Base-by-base conservation (phyloP, 225 moss, liverwort and hornwort genomes). In the Takakia lepidozioides region DNA sequence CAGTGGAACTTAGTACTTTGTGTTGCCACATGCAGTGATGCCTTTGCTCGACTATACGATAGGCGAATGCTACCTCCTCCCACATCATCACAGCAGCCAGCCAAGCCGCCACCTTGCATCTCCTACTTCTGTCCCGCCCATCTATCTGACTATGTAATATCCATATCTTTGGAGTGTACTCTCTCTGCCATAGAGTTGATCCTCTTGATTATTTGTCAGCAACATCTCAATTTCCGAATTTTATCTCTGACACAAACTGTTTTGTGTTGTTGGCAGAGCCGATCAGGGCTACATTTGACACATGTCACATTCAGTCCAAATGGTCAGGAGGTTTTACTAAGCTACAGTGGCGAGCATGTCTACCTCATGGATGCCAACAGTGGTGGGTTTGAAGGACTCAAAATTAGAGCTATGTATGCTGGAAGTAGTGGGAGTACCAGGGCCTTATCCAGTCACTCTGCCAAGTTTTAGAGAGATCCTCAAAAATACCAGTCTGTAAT, bases 81-180 rank as follows among this genome's bases (percentile, higher is more conserved):
- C 42, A 87, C 75, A 68, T 87, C 98, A 67, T 70, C 69, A 19
- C 73, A 80, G 73, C 85, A 87, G 73, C 63, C 65, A 40, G 68
- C 75, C 29, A 87, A 72, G 63, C 75, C 91, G 43, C 87, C 87
- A 27, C 66, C 87, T 54, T 87, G 87, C 56, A 81, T 88, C 69
- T 85, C 78, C 76, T 98, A 87, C 70, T 91, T 91, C 56, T 98
- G 98, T 83, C 98, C 98, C 46, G 83, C 91, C 26, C 98, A 98
- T 60, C 76, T 98, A 65, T 98, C 98, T 57, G 91, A 98, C 36
- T 49, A 87, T 66, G 98, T 98, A 72, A n/a, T n/a, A n/a, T n/a
- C n/a, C n/a, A n/a, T n/a, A n/a, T n/a, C n/a, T n/a, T n/a, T n/a
- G n/a, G n/a, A n/a, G n/a, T n/a, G n/a, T n/a, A n/a, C n/a, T n/a